Evolutionary conservation across 1,139 yeast species (phyloP), one percentile per base, ranked within the genome.

Genomic region (Tardiomyces blankii): DNA sequence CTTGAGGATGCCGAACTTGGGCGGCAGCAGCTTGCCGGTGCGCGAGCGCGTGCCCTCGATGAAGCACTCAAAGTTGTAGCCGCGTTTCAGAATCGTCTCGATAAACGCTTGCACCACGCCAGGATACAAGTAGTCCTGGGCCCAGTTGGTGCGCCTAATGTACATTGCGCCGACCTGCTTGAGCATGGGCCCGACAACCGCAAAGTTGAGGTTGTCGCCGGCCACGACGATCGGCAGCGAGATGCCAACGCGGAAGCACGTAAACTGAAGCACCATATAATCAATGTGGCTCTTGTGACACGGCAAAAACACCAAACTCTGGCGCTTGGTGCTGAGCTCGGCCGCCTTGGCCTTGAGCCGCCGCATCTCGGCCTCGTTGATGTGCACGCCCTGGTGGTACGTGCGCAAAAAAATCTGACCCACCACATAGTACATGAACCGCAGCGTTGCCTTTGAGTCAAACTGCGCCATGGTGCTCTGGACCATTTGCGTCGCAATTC

Each of bases 31-130:
- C 56, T 79, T 79, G 14, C 85, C 85, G 47, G 79, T 80, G 52
- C 85, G 70, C 2, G 84, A 78, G 47, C 85, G 70, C 1, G 82
- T 77, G 18, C 85, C 85, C 58, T 79, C 85, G 47, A 79, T 75
- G 53, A 80, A 79, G 46, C 81, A 80, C 58, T 80, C 84, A 51
- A 79, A 67, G 50, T 74, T 75, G 51, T 72, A 65, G 44, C 80
- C 79, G 50, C 75, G 69, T 28, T 67, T 51, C 38, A 79, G 66
- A 14, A 77, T 54, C 42, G 75, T 76, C 55, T 77, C 80, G 46
- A 79, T 67, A 46, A 73, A 72, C 42, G 78, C 74, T 53, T 72
- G 72, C 58, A 78, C 71, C 11, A 67, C 61, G 47, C 78, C 74
- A 44, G 71, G 65, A 55, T 79, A 82, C 27, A 82, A 72, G 55